These are phyloP conservation scores for Bullera alba DNA, from an alignment of 768 basidiomycete genomes.

Conservation along the genomic window DNA sequence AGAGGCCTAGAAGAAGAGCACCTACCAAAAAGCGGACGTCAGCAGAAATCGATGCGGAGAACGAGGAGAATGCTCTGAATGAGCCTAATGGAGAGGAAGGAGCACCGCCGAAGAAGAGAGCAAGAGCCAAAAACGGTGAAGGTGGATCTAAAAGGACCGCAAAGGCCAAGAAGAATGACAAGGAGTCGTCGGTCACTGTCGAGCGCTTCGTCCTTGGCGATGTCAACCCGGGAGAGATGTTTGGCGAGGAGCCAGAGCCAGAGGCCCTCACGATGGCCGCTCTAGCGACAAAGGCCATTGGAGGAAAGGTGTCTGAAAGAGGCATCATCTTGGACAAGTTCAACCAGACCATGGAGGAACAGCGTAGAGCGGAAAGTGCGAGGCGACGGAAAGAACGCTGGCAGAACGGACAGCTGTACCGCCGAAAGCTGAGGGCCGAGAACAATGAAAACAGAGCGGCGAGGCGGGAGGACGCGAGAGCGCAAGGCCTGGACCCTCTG, in stretches of 20 bases:
- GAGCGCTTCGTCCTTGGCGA: background rate
- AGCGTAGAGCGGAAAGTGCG: background rate
- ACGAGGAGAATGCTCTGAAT: too few species aligned
- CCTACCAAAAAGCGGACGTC: too few species aligned
- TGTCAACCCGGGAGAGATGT: conserved; percentile 10
- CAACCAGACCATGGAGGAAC: background rate
- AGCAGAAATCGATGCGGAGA: too few species aligned
- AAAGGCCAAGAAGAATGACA: background rate
- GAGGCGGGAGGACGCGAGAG: background rate
- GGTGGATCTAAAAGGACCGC: background rate
- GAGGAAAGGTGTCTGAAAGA: conserved; percentile 13
- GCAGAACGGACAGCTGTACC: conserved; percentile 9
- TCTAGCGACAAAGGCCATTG: conserved; percentile 9
- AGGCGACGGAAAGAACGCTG: conserved; percentile 2
- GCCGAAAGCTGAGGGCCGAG: conserved; percentile 11
- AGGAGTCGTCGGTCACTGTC: background rate
- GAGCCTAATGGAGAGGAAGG: background rate
- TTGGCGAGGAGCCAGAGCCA: conserved; percentile 14
- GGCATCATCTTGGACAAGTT: conserved; percentile 9
- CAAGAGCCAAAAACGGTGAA: background rate
- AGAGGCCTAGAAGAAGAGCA: too few species aligned
- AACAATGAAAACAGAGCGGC: conserved; percentile 8
- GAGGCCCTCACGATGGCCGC: conserved; percentile 17
- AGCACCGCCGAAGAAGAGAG: background rate
- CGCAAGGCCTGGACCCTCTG: conserved; percentile 10